These are phyloP conservation scores for Colletotrichum echinochloae DNA, from an alignment of 2,329 filamentous ascomycete species.

Conservation along the genomic window DNA sequence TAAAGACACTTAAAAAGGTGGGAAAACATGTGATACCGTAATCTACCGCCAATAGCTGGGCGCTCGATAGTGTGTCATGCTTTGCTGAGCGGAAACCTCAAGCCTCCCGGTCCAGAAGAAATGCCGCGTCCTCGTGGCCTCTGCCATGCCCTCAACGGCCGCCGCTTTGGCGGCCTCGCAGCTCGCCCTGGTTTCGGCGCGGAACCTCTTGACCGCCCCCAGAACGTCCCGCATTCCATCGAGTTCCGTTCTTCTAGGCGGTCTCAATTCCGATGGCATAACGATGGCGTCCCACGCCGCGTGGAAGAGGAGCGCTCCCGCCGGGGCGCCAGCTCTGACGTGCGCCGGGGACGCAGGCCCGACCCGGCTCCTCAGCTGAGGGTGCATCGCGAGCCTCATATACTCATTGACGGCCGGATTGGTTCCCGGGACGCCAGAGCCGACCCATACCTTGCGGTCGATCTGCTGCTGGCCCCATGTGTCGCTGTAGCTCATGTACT, in stretches of 20 bases:
- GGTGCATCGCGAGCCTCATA: conserved; percentile 56
- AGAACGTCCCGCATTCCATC: conserved; percentile 59
- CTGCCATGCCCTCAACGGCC: conserved; percentile 28
- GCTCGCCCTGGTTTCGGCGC: conserved; percentile 49
- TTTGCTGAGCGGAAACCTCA: conserved; percentile 48
- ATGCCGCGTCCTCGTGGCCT: conserved; percentile 43
- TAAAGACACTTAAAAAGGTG: background rate
- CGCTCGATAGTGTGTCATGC: conserved; percentile 39
- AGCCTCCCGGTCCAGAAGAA: conserved; percentile 55
- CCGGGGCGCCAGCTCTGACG: conserved; percentile 62
- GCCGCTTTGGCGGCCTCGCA: conserved; percentile 43
- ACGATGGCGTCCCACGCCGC: conserved; percentile 65
- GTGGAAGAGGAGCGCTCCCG: conserved; percentile 59
- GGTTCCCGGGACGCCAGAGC: conserved; percentile 49
- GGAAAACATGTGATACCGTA: background rate
- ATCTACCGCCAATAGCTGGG: conserved; percentile 31
- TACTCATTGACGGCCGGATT: conserved; percentile 60
- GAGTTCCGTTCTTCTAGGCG: conserved; percentile 49
- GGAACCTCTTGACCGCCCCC: conserved; percentile 55
- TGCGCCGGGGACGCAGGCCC: conserved; percentile 63
- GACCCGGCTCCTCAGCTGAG: conserved; percentile 51
- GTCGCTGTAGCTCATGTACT: conserved; percentile 46
- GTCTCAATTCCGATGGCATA: conserved; percentile 48
- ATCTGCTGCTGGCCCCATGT: conserved; percentile 47
- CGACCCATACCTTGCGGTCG: conserved; percentile 61